Evolutionary conservation across 2,329 filamentous ascomycete species (phyloP), one percentile per base, ranked within the genome.

Genomic region (Arthrocladium fulminans): DNA sequence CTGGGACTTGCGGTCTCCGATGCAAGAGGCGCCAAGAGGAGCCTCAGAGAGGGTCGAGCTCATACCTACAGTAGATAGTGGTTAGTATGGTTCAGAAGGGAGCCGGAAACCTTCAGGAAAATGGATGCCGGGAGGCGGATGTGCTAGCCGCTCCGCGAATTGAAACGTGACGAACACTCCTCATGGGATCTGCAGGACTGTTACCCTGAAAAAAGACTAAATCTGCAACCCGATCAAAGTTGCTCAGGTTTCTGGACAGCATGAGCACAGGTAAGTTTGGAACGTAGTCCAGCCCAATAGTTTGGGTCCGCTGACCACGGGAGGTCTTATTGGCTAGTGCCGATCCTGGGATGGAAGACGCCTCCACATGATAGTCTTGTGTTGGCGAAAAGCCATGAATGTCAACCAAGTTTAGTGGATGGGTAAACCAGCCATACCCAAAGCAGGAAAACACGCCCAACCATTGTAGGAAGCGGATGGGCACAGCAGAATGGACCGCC

Each of bases 341-440:
- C 29, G 32, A 47, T 47, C 30, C 20, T 39, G 22, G 15, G 29
- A 19, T 39, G 23, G 41, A 30, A 30, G 32, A 29, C 8, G 41
- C 25, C 41, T 44, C 25, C 41, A 30, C 24, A 19, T 7, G 17
- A 32, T 30, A 44, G 24, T 32, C 22, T 29, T 29, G 25, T 44
- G n/a, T 44, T 44, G 27, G 19, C 19, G 24, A 45, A 24, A 44
- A 19, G 29, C 27, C 42, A 34, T 34, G 19, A n/a, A 35, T 23
- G 9, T 24, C 30, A n/a, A 35, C n/a, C 10, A 23, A 25, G n/a
- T 22, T 35, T 24, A 45, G 19, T 45, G 42, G 20, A 13, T 34
- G 17, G 19, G 19, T n/a, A 10, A 15, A 17, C 3, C n/a, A 20
- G 27, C 29, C 19, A 34, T 34, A 32, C 30, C 29, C n/a, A 20